These are phyloP conservation scores for Tubosaeta brunneosetosa DNA, from an alignment of 768 basidiomycete species.

Conservation along the genomic window DNA sequence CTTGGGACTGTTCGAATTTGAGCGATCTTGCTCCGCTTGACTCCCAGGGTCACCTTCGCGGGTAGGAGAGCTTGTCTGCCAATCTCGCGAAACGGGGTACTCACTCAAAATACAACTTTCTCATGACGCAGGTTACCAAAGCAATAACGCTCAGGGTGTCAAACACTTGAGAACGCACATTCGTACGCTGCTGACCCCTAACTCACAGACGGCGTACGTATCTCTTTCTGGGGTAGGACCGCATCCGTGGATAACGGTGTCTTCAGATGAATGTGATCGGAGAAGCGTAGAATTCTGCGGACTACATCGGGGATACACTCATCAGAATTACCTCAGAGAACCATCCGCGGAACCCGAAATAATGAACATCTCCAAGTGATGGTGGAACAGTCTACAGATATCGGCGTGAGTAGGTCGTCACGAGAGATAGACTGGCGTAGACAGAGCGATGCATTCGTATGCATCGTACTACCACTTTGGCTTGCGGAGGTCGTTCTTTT, in stretches of 20 bases:
- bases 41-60: not conserved
- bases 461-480: conserved; percentile 57
- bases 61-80: not conserved
- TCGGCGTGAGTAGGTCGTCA: too few species aligned
- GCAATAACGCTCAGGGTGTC: not conserved
- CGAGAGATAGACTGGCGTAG: conserved; percentile 3
- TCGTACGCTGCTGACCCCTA: not conserved
- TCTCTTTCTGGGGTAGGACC: not conserved
- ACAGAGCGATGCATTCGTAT: conserved; percentile 6
- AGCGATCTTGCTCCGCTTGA: not conserved
- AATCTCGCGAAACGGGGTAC: not conserved
- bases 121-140: not conserved
- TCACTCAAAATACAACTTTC: not conserved
- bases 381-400: too few species aligned
- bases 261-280: conserved; percentile 10
- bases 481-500: conserved; percentile 57
- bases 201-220: not conserved
- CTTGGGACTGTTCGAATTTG: not conserved
- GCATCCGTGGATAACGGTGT: conserved; percentile 3
- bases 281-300: conserved; percentile 6
- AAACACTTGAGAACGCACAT: not conserved
- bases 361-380: not conserved
- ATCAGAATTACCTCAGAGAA: conserved; percentile 9
- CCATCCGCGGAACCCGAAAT: not conserved
- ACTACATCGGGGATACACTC: not conserved